Conservation (phyloP, 2,329 filamentous ascomycete genomes). For the Penicillium sp. region DNA sequence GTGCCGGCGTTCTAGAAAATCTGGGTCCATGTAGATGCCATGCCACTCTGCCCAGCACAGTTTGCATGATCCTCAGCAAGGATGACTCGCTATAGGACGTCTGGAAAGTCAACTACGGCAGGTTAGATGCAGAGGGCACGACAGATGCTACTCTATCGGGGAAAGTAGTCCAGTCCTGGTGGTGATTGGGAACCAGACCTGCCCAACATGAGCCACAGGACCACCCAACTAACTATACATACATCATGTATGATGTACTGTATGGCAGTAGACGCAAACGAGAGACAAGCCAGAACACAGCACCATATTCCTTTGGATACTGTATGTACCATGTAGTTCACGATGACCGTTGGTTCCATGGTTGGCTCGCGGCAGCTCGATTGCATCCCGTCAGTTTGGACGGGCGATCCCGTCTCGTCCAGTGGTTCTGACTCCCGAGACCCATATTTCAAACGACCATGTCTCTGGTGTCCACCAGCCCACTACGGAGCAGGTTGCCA, state of each 20-base stretch:
- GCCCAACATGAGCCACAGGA: not conserved
- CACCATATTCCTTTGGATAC: not conserved
- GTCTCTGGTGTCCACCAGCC: constrained; percentile 1
- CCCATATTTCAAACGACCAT: constrained; percentile 14
- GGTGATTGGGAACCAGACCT: not conserved
- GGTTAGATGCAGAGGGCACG: not conserved
- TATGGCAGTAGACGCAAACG: not conserved
- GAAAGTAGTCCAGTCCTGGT: not conserved
- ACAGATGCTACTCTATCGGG: not conserved
- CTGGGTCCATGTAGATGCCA: constrained; percentile 6
- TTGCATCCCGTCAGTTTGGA: constrained; percentile 13
- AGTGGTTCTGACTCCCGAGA: constrained; percentile 27
- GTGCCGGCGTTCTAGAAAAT: constrained; percentile 26
- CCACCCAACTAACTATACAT: constrained; percentile 3
- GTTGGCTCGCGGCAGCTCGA: constrained; percentile 18
- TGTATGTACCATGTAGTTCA: not conserved
- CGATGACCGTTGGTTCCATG: constrained; percentile 18
- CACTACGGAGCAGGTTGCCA: constrained; percentile 21
- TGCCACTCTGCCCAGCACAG: constrained; percentile 19
- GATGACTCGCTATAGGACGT: not conserved
- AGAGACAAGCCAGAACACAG: not conserved
- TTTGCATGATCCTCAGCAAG: constrained; percentile 21
- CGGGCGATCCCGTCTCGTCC: constrained; percentile 27
- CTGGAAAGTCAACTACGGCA: not conserved
- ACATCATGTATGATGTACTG: constrained; percentile 1